Percentiles rank a stretch among this genome's conserved stretches.
phyloP scores from a whole-genome alignment of 2,329 filamentous ascomycete species.

The Trichoderma breve region DNA sequence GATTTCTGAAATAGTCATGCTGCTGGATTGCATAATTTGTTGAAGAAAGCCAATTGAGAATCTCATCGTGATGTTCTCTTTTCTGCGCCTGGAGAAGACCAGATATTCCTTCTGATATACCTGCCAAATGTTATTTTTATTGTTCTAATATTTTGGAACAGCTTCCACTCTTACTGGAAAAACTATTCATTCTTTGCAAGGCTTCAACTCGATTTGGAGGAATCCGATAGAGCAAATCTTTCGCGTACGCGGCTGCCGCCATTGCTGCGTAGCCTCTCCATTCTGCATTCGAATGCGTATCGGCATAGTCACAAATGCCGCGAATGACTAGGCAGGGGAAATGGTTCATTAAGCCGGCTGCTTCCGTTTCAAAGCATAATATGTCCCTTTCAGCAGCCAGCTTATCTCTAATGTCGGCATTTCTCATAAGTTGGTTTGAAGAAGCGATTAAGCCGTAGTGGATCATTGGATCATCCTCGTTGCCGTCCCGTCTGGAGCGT shows the following conservation, averaged over 20 bases:
- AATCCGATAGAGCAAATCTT: background rate
- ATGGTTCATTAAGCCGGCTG: background rate
- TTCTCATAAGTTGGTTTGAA: background rate
- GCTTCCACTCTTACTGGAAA: background rate
- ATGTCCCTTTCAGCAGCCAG: background rate
- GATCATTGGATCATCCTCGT: background rate
- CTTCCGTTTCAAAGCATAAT: background rate
- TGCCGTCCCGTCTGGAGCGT: background rate
- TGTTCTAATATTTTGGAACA: background rate
- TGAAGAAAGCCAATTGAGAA: background rate
- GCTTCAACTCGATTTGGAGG: background rate
- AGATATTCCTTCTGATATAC: background rate
- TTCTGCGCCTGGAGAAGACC: background rate
- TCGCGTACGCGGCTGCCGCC: background rate
- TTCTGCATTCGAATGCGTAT: background rate
- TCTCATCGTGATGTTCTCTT: background rate
- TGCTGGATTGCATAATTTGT: background rate
- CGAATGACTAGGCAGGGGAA: background rate
- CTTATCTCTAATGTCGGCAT: background rate
- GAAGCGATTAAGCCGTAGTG: background rate
- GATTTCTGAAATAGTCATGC: background rate
- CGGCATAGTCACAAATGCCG: background rate
- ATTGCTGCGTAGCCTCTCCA: background rate
- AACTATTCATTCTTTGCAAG: background rate
- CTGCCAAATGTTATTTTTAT: background rate